Evolutionary conservation across 208 protist genomes (phyloP), one percentile per base, ranked within the genome.

Genomic region (Trypanosoma scelopori): DNA sequence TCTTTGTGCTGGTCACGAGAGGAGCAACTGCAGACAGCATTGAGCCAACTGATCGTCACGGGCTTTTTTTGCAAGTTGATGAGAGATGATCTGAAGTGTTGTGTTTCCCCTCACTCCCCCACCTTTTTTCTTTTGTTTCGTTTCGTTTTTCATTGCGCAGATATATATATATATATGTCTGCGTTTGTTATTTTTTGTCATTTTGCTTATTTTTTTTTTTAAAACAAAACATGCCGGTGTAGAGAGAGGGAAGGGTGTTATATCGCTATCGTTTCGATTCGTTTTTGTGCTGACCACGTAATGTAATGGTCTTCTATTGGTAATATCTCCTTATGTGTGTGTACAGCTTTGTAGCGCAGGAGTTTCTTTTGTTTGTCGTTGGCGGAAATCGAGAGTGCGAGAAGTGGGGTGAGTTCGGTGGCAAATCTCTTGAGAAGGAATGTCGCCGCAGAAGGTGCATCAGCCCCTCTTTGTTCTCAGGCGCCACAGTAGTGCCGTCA

Each of bases 401-500:
- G 49, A 48, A 15, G 45, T 23, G 20, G 13, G 20, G 45, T 48
- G 15, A 5, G 13, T 3, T 48, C 6, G 45, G 15, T 4, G 13
- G 4, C 16, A 15, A 9, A 55, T 35, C 13, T 55, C 45, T 45
- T 42, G 3, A 58, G 3, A 58, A 16, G 30, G 11, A 3, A 75
- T 69, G 63, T 27, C 62, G 2, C 41, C n/a, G 5, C 39, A 35
- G 28, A 55, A 49, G 16, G 49, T 52, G 1, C 78, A 83, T 58
- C 56, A 80, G 30, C 84, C 88, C 11, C 73, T 94, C 18, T 94
- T 91, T 82, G 74, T 85, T 27, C 79, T 94, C 5, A 72, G 74
- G 18, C 64, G 78, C 28, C 88, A 94, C 63, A 67, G 56, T 4
- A 78, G 74, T 51, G 43, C 76, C 27, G 77, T 94, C 28, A 75